These are phyloP conservation scores for Cucumis cinereus DNA, from an alignment of 306 rosid genomes.

Conservation along the genomic window DNA sequence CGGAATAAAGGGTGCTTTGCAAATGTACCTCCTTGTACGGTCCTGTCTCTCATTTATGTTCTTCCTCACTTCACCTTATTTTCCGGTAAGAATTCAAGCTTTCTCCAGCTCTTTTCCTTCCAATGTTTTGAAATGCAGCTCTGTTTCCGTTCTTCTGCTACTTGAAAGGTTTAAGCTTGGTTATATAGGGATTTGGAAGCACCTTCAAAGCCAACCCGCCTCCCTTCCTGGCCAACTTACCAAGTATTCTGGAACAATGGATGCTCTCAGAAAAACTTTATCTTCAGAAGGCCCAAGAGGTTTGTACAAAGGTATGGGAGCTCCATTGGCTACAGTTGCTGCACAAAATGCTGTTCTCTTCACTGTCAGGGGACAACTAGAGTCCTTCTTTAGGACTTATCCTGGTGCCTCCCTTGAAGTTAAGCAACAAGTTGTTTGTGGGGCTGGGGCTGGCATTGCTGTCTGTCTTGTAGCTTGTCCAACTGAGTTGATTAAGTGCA, in stretches of 20 bases:
- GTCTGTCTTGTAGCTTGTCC: constrained; percentile 93
- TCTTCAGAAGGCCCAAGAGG: constrained; percentile 87
- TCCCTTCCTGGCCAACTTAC: constrained; percentile 72
- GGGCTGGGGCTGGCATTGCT: constrained; percentile 91
- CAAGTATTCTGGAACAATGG: constrained; percentile 72
- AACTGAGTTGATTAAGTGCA: constrained; percentile 91
- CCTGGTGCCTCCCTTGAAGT: constrained; percentile 64
- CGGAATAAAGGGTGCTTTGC: too few relatives aligned
- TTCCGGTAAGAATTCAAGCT: too few relatives aligned
- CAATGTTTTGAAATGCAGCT: too few relatives aligned
- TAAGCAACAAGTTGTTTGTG: constrained; percentile 59
- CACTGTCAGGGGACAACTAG: constrained; percentile 83
- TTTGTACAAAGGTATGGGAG: constrained; percentile 96
- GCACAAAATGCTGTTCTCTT: constrained; percentile 90
- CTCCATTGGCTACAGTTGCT: constrained; percentile 94
- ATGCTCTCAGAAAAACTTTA: constrained; percentile 81
- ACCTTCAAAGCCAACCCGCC: constrained; percentile 89
- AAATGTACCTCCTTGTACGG: too few relatives aligned
- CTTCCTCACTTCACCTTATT: too few relatives aligned
- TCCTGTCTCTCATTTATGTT: too few relatives aligned
- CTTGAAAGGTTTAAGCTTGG: too few relatives aligned
- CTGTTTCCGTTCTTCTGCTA: too few relatives aligned
- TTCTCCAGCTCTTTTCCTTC: too few relatives aligned
- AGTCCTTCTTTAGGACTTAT: constrained; percentile 50
- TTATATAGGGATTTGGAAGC: too few relatives aligned